phyloP scores from a whole-genome alignment of 306 rosid species.

The Carpinus viminea region DNA sequence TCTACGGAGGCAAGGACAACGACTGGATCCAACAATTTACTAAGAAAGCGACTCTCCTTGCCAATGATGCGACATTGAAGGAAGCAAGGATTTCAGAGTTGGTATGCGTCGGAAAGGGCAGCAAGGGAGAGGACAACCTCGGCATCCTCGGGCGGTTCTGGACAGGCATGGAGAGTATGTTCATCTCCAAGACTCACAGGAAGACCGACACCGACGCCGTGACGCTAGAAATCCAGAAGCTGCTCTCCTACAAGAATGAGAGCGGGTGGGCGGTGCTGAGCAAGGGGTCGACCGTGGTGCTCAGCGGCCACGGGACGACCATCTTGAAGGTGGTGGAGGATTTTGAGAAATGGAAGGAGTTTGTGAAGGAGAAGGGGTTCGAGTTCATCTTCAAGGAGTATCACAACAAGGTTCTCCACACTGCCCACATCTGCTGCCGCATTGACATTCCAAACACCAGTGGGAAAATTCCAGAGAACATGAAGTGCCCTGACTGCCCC shows the following conservation, averaged over 20 bases:
- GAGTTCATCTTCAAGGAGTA: slow-evolving; percentile 26
- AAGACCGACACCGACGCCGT: neutral
- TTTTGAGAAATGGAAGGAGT: slow-evolving; percentile 40
- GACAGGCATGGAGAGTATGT: slow-evolving; percentile 30
- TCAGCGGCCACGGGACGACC: slow-evolving; percentile 31
- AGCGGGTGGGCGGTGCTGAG: slow-evolving; percentile 39
- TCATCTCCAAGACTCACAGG: slow-evolving; percentile 20
- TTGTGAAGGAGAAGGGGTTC: slow-evolving; percentile 24
- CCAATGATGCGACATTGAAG: slow-evolving; percentile 28
- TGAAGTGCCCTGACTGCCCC: slow-evolving; percentile 38
- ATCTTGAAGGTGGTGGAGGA: slow-evolving; percentile 37
- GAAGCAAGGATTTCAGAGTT: slow-evolving; percentile 30
- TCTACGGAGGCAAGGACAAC: slow-evolving; percentile 38
- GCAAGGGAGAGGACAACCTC: slow-evolving; percentile 34
- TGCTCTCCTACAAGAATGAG: slow-evolving; percentile 39
- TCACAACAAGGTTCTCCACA: neutral
- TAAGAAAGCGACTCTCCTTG: slow-evolving; percentile 12
- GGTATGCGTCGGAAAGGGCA: slow-evolving; percentile 27
- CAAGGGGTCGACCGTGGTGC: slow-evolving; percentile 33
- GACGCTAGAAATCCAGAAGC: slow-evolving; percentile 33
- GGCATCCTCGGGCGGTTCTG: slow-evolving; percentile 34
- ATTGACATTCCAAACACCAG: slow-evolving; percentile 12
- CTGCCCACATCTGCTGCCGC: slow-evolving; percentile 10
- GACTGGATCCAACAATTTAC: slow-evolving; percentile 37
- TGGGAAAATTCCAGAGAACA: slow-evolving; percentile 28